These are phyloP conservation scores for Sarcodon sp. DNA, from an alignment of 768 basidiomycete species.

Conservation along the genomic window DNA sequence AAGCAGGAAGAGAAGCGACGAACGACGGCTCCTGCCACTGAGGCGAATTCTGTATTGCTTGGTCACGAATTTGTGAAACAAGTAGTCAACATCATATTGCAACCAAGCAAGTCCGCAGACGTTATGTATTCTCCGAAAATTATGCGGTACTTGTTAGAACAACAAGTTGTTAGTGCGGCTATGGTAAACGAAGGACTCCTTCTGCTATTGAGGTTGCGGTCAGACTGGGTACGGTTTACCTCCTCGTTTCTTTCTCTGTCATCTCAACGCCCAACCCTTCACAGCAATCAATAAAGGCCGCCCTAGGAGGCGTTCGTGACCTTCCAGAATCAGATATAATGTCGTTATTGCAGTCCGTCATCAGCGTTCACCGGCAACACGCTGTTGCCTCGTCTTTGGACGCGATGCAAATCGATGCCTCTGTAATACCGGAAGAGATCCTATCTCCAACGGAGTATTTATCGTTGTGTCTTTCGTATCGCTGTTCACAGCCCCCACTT, in stretches of 20 bases:
- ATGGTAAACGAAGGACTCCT: conserved; percentile 56
- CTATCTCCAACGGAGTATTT: conserved; percentile 26
- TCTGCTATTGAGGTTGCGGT: conserved; percentile 31
- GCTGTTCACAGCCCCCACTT: conserved; percentile 24
- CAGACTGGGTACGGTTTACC: conserved; percentile 51
- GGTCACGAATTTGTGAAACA: conserved; percentile 48
- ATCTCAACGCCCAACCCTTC: neutral
- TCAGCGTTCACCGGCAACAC: conserved; percentile 21
- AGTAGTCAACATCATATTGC: conserved; percentile 37
- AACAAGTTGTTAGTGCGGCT: conserved; percentile 37
- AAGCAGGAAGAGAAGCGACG: conserved; percentile 13
- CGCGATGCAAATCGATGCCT: conserved; percentile 25
- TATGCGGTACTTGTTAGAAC: conserved; percentile 43
- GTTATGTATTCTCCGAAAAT: conserved; percentile 42
- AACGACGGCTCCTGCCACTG: neutral
- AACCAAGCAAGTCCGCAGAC: conserved; percentile 22
- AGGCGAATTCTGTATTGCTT: conserved; percentile 1
- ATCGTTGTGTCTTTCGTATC: conserved; percentile 24
- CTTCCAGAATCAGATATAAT: conserved; percentile 55
- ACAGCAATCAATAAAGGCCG: conserved; percentile 27
- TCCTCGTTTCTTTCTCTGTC: neutral
- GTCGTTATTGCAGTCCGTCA: conserved; percentile 31
- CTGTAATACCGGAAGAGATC: conserved; percentile 8
- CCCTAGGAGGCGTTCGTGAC: conserved; percentile 44
- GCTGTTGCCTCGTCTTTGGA: conserved; percentile 3